Evolutionary conservation across 2,329 filamentous ascomycete species (phyloP).

Genomic region (Aspergillus sp.): DNA sequence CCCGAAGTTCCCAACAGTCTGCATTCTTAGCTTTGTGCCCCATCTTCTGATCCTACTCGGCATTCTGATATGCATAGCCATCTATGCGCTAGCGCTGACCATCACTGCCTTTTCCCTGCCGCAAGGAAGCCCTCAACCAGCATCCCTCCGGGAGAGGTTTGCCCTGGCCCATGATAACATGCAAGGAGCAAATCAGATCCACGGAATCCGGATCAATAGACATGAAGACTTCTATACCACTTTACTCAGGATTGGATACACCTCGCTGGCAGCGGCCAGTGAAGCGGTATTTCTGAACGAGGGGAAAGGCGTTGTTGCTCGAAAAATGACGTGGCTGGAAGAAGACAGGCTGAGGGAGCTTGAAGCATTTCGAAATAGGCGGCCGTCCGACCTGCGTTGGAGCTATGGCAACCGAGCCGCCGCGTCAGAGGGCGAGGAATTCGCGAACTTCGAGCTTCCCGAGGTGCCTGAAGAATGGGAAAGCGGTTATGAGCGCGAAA

Average conservation of each 20-base stretch:
- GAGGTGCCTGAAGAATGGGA: slow-evolving; percentile 29
- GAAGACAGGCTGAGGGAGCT: slow-evolving; percentile 74
- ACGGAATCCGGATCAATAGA: slow-evolving; percentile 68
- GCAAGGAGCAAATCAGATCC: slow-evolving; percentile 81
- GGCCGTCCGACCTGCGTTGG: slow-evolving; percentile 10
- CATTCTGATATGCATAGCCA: slow-evolving; percentile 63
- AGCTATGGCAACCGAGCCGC: slow-evolving; percentile 8
- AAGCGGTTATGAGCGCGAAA: slow-evolving; percentile 39
- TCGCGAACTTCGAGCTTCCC: slow-evolving; percentile 25
- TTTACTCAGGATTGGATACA: slow-evolving; percentile 75
- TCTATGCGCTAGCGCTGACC: slow-evolving; percentile 67
- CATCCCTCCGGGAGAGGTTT: slow-evolving; percentile 52
- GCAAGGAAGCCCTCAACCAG: slow-evolving; percentile 35
- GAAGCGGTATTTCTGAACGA: slow-evolving; percentile 95
- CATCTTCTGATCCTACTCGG: slow-evolving; percentile 79
- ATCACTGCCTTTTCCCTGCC: slow-evolving; percentile 64
- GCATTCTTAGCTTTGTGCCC: slow-evolving; percentile 87
- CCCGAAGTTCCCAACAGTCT: slow-evolving; percentile 84
- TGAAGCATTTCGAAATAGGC: slow-evolving; percentile 40
- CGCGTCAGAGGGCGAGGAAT: slow-evolving; percentile 23
- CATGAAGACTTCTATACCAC: slow-evolving; percentile 95
- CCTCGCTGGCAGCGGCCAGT: slow-evolving; percentile 81
- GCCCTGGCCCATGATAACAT: slow-evolving; percentile 71
- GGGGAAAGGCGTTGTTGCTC: slow-evolving; percentile 64
- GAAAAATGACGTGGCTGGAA: slow-evolving; percentile 80